Conservation (phyloP, 2,329 filamentous ascomycete genomes). For the Neonectria ditissima region DNA sequence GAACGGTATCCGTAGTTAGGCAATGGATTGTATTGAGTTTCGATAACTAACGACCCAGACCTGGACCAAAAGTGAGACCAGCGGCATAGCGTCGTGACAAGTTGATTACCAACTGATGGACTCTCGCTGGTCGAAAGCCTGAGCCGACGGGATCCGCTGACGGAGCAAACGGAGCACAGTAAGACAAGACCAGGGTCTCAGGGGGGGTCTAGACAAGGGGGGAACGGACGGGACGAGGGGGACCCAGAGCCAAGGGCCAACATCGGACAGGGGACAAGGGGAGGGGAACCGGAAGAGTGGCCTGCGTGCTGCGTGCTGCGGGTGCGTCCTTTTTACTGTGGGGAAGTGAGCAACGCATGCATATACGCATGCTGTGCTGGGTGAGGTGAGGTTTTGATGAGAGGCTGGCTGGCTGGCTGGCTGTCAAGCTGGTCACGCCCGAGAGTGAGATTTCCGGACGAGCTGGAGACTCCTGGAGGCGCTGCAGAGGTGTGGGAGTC, state of each 20-base stretch:
- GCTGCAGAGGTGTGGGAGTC: not conserved
- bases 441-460: not conserved
- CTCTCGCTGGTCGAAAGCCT: not conserved
- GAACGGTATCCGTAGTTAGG: not conserved
- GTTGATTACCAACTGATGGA: not conserved
- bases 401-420: no score
- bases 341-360: slow-evolving; percentile 3
- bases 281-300: not conserved
- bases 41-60: not conserved
- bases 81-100: not conserved
- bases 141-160: not conserved
- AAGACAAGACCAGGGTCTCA: not conserved
- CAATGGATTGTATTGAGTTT: not conserved
- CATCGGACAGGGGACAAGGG: slow-evolving; percentile 1
- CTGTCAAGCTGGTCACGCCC: no score
- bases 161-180: not conserved
- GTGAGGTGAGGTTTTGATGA: not conserved
- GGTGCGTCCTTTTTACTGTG: slow-evolving; percentile 5
- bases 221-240: not conserved
- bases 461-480: not conserved
- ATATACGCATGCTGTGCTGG: not conserved
- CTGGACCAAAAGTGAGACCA: not conserved
- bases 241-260: slow-evolving; percentile 11
- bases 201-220: not conserved
- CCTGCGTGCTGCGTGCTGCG: slow-evolving; percentile 1